Evolutionary conservation across 768 basidiomycete species (phyloP).

Genomic region (Trametes cinnabarina): DNA sequence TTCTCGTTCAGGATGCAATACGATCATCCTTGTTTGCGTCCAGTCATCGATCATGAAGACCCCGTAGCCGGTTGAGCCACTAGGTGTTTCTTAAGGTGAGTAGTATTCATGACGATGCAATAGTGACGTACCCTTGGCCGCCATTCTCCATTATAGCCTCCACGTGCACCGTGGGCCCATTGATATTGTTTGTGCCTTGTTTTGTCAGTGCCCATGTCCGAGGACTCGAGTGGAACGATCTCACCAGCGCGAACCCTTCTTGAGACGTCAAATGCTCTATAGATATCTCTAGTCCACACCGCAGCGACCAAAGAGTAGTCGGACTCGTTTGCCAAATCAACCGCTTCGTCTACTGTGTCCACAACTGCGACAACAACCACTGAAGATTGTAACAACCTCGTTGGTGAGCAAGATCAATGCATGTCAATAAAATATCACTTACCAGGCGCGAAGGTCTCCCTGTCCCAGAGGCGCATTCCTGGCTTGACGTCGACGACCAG

Average conservation of each 20-base stretch:
- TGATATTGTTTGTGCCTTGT: conserved; percentile 52
- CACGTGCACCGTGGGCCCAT: conserved; percentile 49
- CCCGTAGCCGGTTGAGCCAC: conserved; percentile 44
- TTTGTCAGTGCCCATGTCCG: neutral
- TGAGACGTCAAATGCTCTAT: conserved; percentile 46
- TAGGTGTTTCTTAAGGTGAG: neutral
- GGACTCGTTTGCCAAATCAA: conserved; percentile 53
- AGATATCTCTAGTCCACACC: conserved; percentile 50
- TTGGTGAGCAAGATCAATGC: neutral
- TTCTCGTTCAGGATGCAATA: conserved; percentile 37
- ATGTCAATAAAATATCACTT: neutral
- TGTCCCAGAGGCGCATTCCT: conserved; percentile 52
- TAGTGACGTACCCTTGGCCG: conserved; percentile 45
- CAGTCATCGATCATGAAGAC: conserved; percentile 51
- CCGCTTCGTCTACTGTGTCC: conserved; percentile 53
- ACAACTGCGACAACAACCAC: conserved; percentile 45
- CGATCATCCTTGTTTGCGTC: conserved; percentile 44
- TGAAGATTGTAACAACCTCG: conserved; percentile 11
- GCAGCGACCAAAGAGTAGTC: conserved; percentile 48
- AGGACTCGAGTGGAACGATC: neutral
- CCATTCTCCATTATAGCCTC: conserved; percentile 39
- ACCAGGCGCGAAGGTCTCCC: conserved; percentile 65
- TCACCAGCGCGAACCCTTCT: conserved; percentile 46
- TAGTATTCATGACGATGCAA: neutral
- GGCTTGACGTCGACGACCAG: conserved; percentile 45